Conservation (phyloP, 208 protist genomes). For the Herpetomonas muscarum region DNA sequence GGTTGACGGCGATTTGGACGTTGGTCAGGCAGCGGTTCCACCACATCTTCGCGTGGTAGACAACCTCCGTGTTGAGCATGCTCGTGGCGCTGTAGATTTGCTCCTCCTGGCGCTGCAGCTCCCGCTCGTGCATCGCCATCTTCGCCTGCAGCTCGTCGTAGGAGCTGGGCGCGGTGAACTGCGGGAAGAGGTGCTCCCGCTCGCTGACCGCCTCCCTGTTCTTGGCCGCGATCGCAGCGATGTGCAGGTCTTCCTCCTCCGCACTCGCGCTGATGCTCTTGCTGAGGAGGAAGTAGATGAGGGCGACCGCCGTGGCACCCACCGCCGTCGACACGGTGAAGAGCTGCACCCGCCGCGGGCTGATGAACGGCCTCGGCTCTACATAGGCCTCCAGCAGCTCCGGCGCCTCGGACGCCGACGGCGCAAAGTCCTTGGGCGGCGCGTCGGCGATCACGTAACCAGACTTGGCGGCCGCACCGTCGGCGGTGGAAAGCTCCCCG, state of each 20-base stretch:
- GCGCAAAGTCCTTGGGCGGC: slow-evolving; percentile 22
- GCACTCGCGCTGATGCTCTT: slow-evolving; percentile 50
- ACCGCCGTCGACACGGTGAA: slow-evolving; percentile 69
- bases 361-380: slow-evolving; percentile 81
- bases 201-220: slow-evolving; percentile 46
- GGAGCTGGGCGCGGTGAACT: slow-evolving; percentile 70
- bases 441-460: slow-evolving; percentile 10
- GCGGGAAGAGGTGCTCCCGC: slow-evolving; percentile 32
- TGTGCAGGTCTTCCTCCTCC: slow-evolving; percentile 50
- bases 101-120: slow-evolving; percentile 39
- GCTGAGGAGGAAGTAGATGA: slow-evolving; percentile 75
- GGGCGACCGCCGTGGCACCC: slow-evolving; percentile 43
- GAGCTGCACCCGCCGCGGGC: slow-evolving; percentile 44
- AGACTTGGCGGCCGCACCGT: not conserved
- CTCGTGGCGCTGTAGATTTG: slow-evolving; percentile 30
- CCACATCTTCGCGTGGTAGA: slow-evolving; percentile 77
- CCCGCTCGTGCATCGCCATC: slow-evolving; percentile 51
- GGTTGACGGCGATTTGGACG: slow-evolving; percentile 53
- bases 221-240: slow-evolving; percentile 42
- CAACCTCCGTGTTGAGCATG: slow-evolving; percentile 69
- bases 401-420: slow-evolving; percentile 55
- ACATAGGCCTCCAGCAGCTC: slow-evolving; percentile 71
- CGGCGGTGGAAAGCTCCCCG: not conserved
- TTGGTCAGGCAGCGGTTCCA: slow-evolving; percentile 79
- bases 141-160: slow-evolving; percentile 70